Evolutionary conservation across 306 rosid genomes (phyloP).

Genomic region (Begonia loranthoides): DNA sequence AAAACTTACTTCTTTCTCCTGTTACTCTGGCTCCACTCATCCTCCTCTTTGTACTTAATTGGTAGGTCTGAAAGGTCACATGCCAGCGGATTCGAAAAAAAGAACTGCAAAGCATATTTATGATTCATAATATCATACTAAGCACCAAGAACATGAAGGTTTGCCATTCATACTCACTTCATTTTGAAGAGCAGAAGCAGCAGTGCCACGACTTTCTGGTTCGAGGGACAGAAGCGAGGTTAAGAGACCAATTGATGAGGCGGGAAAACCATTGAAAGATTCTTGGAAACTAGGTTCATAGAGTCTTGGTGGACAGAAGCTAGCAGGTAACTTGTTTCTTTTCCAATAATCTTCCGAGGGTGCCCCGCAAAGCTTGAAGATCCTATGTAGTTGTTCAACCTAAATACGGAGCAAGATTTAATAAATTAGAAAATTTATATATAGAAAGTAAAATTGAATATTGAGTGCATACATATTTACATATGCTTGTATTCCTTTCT

Average conservation of each 20-base stretch:
- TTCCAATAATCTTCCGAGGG: conserved; percentile 58
- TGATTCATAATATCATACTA: too few species aligned
- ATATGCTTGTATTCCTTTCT: too few species aligned
- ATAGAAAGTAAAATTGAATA: not conserved
- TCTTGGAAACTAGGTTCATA: conserved; percentile 29
- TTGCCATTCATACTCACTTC: conserved; percentile 18
- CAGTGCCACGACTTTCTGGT: conserved; percentile 31
- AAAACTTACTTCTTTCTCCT: conserved; percentile 19
- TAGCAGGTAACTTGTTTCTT: conserved; percentile 39
- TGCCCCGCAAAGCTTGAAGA: conserved; percentile 74
- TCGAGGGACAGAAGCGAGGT: conserved; percentile 31
- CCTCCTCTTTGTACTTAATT: conserved; percentile 11
- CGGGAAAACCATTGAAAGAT: conserved; percentile 22
- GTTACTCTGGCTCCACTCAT: conserved; percentile 11
- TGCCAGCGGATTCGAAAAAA: conserved; percentile 26
- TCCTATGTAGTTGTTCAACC: conserved; percentile 77
- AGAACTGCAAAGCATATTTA: conserved; percentile 19
- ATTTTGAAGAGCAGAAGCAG: conserved; percentile 26
- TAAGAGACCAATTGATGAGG: conserved; percentile 24
- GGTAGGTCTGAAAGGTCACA: conserved; percentile 26
- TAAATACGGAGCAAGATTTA: conserved; percentile 14
- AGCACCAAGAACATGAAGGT: not conserved
- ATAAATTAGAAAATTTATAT: not conserved
- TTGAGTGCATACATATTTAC: too few species aligned
- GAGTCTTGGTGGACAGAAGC: conserved; percentile 29